Conservation (phyloP, 1,284 basidiomycete genomes). For the Boletus sp. region DNA sequence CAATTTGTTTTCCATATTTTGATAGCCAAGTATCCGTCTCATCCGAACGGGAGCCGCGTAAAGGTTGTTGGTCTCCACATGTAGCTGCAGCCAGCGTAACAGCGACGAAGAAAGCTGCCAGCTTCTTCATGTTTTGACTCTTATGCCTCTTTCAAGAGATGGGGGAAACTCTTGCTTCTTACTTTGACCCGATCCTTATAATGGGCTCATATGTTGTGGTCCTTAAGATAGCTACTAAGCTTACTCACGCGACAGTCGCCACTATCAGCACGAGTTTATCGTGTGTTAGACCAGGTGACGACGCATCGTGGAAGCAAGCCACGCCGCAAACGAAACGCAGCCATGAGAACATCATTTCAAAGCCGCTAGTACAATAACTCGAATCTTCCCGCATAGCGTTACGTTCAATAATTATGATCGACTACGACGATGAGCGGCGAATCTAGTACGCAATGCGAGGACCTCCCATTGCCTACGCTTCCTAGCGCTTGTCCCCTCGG, state of each 20-base stretch:
- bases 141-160: too few species aligned
- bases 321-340: too few species aligned
- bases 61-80: slow-evolving; percentile 14
- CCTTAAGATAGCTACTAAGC: background rate
- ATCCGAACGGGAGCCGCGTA: slow-evolving; percentile 8
- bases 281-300: background rate
- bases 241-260: background rate
- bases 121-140: slow-evolving; percentile 13
- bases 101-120: background rate
- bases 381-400: background rate
- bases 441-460: slow-evolving; percentile 24
- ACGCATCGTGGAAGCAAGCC: background rate
- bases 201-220: background rate
- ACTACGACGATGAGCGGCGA: slow-evolving; percentile 23
- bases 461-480: slow-evolving; percentile 33
- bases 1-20: slow-evolving; percentile 70
- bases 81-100: slow-evolving; percentile 1
- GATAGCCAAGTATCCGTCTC: slow-evolving; percentile 47
- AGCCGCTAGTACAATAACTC: background rate
- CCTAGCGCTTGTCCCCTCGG: slow-evolving; percentile 22
- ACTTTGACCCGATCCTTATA: background rate
- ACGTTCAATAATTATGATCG: slow-evolving; percentile 5
- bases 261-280: background rate
- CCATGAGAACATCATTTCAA: background rate
- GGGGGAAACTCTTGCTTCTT: background rate